Conservation (phyloP, 176 grass and related monocot species). For the Oryza rufipogon region DNA sequence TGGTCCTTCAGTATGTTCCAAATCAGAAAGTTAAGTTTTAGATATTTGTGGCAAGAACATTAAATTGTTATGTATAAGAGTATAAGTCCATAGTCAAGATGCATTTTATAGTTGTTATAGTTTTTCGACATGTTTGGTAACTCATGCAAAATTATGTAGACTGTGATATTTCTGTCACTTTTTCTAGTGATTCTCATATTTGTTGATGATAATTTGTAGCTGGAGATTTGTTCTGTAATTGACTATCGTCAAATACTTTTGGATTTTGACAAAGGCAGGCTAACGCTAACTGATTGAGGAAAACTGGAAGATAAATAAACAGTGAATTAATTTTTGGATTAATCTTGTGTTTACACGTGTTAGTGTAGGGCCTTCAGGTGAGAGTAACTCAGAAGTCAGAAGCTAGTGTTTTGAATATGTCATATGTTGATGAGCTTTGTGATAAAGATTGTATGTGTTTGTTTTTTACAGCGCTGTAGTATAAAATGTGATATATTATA, state of each 20-base stretch:
- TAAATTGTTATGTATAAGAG: neutral
- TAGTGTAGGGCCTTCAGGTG: neutral
- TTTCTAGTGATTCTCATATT: neutral
- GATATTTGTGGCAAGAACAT: neutral
- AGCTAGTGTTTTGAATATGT: neutral
- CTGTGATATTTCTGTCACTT: neutral
- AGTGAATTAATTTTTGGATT: neutral
- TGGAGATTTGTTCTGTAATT: neutral
- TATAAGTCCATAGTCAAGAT: neutral
- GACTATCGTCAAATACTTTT: neutral
- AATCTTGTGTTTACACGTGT: neutral
- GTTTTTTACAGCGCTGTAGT: neutral
- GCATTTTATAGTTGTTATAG: neutral
- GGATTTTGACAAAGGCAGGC: neutral
- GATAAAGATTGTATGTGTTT: slow-evolving; percentile 2
- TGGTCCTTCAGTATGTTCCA: slow-evolving; percentile 21
- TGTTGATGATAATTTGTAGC: neutral
- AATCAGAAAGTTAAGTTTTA: slow-evolving; percentile 1
- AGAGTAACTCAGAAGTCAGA: neutral
- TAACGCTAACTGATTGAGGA: neutral
- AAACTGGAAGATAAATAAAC: neutral
- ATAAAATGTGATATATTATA: neutral
- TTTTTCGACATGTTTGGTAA: neutral
- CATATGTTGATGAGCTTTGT: slow-evolving; percentile 18
- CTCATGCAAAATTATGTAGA: neutral